phyloP scores from a whole-genome alignment of 208 protist genomes.

The Jaenimonas drosophilae region DNA sequence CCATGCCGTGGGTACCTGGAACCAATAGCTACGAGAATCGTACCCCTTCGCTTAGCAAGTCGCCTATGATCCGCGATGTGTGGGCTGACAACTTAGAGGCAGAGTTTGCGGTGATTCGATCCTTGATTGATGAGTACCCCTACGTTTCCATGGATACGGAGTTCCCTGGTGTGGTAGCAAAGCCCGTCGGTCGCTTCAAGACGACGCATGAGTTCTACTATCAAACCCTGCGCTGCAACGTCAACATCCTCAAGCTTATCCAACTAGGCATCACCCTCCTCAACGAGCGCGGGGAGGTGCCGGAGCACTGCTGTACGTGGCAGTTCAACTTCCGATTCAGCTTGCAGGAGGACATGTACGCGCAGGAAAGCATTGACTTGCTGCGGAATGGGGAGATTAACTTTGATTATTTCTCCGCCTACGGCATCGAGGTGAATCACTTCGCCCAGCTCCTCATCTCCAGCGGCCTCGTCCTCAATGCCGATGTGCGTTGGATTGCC shows the following conservation, averaged over 20 bases:
- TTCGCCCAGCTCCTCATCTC: conserved; percentile 97
- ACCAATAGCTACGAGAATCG: too few relatives aligned
- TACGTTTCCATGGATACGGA: conserved; percentile 98
- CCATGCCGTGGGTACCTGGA: too few relatives aligned
- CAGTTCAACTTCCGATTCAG: conserved; percentile 99
- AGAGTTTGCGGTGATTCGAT: conserved; percentile 93
- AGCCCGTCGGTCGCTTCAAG: conserved; percentile 94
- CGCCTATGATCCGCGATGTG: conserved; percentile 92
- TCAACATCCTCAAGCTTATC: conserved; percentile 99
- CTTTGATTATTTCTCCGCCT: conserved; percentile 91
- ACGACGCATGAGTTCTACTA: conserved; percentile 94
- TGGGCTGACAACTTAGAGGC: conserved; percentile 96
- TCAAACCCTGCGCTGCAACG: conserved; percentile 96
- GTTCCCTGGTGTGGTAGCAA: conserved; percentile 98
- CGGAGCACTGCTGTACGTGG: conserved; percentile 94
- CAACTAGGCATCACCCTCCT: conserved; percentile 98
- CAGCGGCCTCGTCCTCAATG: conserved; percentile 94
- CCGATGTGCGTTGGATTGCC: conserved; percentile 95
- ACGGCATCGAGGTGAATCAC: conserved; percentile 94
- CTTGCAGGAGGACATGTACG: conserved; percentile 95
- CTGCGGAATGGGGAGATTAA: conserved; percentile 95
- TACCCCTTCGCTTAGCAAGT: conserved; percentile 77
- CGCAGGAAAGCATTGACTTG: conserved; percentile 97
- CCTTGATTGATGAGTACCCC: conserved; percentile 94
- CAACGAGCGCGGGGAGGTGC: conserved; percentile 95